Conservation (phyloP, 495 filamentous ascomycete species). For the Neurospora tetraspora region DNA sequence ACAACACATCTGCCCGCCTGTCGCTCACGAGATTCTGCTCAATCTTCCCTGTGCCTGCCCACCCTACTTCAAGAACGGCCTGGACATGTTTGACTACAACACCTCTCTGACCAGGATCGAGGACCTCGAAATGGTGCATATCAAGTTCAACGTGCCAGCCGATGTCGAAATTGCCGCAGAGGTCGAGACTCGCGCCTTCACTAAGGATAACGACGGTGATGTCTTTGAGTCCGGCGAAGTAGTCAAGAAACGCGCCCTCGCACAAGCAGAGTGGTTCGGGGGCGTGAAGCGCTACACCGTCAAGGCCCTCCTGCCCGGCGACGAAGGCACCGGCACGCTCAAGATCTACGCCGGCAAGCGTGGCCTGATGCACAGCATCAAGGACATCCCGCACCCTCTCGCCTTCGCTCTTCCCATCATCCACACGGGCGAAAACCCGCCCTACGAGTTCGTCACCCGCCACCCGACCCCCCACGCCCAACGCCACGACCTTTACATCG, state of each 20-base stretch:
- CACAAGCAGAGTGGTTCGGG: slow-evolving; percentile 83
- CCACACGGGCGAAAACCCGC: slow-evolving; percentile 83
- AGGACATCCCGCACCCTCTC: slow-evolving; percentile 85
- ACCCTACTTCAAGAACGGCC: slow-evolving; percentile 70
- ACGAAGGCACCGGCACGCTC: slow-evolving; percentile 77
- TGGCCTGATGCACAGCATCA: slow-evolving; percentile 90
- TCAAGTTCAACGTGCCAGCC: slow-evolving; percentile 74
- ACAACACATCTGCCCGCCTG: slow-evolving; percentile 85
- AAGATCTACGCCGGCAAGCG: slow-evolving; percentile 92
- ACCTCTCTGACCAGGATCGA: slow-evolving; percentile 80
- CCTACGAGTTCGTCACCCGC: slow-evolving; percentile 83
- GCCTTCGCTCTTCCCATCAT: slow-evolving; percentile 85
- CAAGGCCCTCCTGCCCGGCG: slow-evolving; percentile 81
- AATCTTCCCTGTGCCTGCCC: slow-evolving; percentile 79
- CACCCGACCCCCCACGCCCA: slow-evolving; percentile 96
- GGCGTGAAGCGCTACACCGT: slow-evolving; percentile 85
- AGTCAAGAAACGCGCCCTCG: slow-evolving; percentile 73
- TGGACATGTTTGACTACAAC: slow-evolving; percentile 80
- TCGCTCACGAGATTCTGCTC: slow-evolving; percentile 72
- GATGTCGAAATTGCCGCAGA: slow-evolving; percentile 94
- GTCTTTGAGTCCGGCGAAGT: slow-evolving; percentile 86
- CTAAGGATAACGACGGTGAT: slow-evolving; percentile 79
- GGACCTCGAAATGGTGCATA: slow-evolving; percentile 81
- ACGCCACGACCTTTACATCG: slow-evolving; percentile 92
- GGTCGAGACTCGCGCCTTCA: slow-evolving; percentile 72